These are phyloP conservation scores for Quercus berberidifolia DNA, from an alignment of 306 rosid species.

Conservation along the genomic window DNA sequence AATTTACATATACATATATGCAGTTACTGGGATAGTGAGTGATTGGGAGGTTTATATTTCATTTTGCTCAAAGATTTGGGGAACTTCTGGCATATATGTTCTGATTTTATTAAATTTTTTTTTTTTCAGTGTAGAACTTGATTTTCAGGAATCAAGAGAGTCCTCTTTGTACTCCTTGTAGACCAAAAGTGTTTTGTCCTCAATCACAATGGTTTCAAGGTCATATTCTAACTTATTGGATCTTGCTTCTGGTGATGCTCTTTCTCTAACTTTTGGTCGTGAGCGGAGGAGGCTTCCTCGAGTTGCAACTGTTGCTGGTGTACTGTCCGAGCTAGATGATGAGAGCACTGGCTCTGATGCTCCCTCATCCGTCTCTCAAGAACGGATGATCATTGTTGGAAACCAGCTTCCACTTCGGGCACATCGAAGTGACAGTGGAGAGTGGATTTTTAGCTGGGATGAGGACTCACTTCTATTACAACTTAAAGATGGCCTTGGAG, in stretches of 20 bases:
- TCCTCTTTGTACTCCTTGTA: constrained; percentile 19
- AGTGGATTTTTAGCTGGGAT: constrained; percentile 74
- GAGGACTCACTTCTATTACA: constrained; percentile 88
- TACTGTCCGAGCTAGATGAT: constrained; percentile 76
- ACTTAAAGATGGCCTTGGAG: constrained; percentile 89
- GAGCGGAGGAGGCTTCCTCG: constrained; percentile 80
- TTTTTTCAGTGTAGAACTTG: constrained; percentile 15
- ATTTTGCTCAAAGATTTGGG: constrained; percentile 22
- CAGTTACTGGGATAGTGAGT: neutral
- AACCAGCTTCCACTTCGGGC: constrained; percentile 77
- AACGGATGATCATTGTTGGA: constrained; percentile 81
- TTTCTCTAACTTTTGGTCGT: constrained; percentile 54
- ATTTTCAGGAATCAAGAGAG: constrained; percentile 23
- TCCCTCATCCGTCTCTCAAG: constrained; percentile 72
- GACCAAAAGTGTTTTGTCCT: neutral
- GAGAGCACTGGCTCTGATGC: constrained; percentile 81
- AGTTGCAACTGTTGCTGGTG: constrained; percentile 83
- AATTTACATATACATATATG: neutral
- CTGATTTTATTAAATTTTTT: neutral
- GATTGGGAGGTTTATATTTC: neutral
- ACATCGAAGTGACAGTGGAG: constrained; percentile 44
- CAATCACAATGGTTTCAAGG: constrained; percentile 66
- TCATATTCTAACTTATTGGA: constrained; percentile 84
- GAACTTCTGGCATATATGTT: constrained; percentile 8
- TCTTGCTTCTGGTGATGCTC: constrained; percentile 72